Base-by-base conservation (phyloP, 371 early-diverging fungal species). In the Rhizopus delemar region DNA sequence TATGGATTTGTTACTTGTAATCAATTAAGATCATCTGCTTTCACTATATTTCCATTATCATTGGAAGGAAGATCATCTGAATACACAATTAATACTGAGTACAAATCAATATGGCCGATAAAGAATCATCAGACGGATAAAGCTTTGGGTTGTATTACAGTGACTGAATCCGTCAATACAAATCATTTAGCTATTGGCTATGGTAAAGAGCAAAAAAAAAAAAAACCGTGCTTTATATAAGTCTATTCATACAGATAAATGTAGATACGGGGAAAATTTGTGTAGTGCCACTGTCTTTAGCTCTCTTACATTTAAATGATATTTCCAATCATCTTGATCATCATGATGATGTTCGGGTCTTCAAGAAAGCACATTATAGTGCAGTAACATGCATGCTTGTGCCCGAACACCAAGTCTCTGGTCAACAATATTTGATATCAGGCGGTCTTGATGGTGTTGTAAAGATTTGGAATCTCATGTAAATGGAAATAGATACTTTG, bases 381-480 rank as follows among this genome's bases (percentile, higher is more conserved):
- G 67, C 73, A n/a, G 70, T 87, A 33, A 85, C 86, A 0, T 82
- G 82, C 56, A 68, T 87, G 51, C 75, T 80, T 57, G 79, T 79
- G 0, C 82, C 86, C 11, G 81, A 82, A 38, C 73, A 75, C 11
- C 69, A 76, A 28, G 59, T 68, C 28, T 66, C 71, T 31, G 75
- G 73, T 15, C 74, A 80, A n/a, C 76, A 81, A 9, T 83, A 86
- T 60, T 48, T 84, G 8, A 45, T 85, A n/a, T 85, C 83, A 1
- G 83, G 91, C 28, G 86, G 89, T 6, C 70, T 65, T 16, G 90
- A 91, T 66, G 88, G 90, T 32, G 79, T 84, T 8, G 84, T 90
- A 22, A 81, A 83, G 62, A 83, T 91, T 29, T 93, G 93, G 93
- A 85, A 87, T 53, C 55, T 90, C 8, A 84, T 86, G 90, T 90